These are phyloP conservation scores for Rhodotorula sp. DNA, from an alignment of 1,284 basidiomycete species.

Conservation along the genomic window DNA sequence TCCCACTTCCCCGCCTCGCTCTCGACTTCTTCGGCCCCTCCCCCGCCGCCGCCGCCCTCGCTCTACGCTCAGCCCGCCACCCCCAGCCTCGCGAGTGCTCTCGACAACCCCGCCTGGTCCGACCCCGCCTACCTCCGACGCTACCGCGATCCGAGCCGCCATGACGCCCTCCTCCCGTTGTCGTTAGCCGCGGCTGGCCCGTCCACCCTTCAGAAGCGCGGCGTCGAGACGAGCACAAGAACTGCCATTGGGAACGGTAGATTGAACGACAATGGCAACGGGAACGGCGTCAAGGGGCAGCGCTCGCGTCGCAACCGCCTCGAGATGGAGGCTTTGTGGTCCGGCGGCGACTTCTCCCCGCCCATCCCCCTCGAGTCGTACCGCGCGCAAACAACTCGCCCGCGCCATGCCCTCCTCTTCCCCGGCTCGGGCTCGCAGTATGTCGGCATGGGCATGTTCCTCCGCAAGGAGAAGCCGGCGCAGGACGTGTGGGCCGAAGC, in stretches of 20 bases:
- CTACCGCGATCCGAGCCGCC: constrained; percentile 39
- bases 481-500: constrained; percentile 47
- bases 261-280: constrained; percentile 11
- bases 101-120: constrained; percentile 31
- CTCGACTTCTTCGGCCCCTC: background rate
- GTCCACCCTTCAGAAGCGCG: too few species aligned
- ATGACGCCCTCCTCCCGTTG: constrained; percentile 27
- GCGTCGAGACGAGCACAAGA: too few species aligned
- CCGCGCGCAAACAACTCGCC: constrained; percentile 19
- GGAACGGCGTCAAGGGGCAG: constrained; percentile 3
- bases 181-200: constrained; percentile 1
- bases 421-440: constrained; percentile 49
- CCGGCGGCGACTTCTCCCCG: constrained; percentile 32
- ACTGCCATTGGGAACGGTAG: background rate
- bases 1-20: constrained; percentile 19
- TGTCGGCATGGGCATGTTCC: constrained; percentile 46
- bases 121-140: constrained; percentile 41
- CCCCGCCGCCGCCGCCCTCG: constrained; percentile 7
- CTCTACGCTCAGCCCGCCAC: constrained; percentile 1
- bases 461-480: constrained; percentile 34
- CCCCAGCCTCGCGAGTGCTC: background rate
- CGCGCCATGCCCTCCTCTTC: constrained; percentile 45
- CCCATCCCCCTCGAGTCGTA: constrained; percentile 38
- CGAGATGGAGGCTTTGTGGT: constrained; percentile 39
- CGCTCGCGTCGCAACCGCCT: constrained; percentile 27